These are phyloP conservation scores for Fusarium hostae DNA, from an alignment of 2,329 filamentous ascomycete species.

Conservation along the genomic window DNA sequence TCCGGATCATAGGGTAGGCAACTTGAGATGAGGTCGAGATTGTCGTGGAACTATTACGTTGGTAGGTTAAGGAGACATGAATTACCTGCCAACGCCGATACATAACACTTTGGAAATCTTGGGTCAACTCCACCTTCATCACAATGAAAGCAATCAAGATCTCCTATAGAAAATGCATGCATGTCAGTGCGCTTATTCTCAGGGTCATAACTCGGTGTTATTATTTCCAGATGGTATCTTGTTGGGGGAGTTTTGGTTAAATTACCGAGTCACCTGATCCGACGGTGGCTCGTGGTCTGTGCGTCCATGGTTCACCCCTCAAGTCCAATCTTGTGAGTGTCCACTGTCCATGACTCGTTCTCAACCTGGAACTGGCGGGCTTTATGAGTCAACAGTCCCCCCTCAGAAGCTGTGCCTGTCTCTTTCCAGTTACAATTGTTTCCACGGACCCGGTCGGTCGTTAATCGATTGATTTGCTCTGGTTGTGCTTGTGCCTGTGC, in stretches of 20 bases:
- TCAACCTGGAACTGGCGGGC: constrained; percentile 20
- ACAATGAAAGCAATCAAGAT: background rate
- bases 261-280: constrained; percentile 12
- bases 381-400: constrained; percentile 46
- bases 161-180: too few relatives aligned
- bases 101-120: background rate
- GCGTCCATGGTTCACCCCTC: background rate
- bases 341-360: constrained; percentile 44
- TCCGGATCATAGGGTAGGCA: background rate
- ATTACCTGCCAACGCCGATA: background rate
- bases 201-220: background rate
- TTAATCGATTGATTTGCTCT: background rate
- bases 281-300: background rate
- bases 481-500: background rate
- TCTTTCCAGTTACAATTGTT: constrained; percentile 40
- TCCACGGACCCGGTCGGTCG: constrained; percentile 33
- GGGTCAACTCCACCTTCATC: background rate
- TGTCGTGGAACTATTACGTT: background rate
- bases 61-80: background rate
- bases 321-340: background rate
- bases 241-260: background rate
- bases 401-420: constrained; percentile 26
- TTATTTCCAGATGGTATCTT: background rate
- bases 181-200: background rate
- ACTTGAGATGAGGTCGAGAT: background rate